Percentiles rank a stretch among this genome's conserved stretches.
Conservation (phyloP, 2,329 filamentous ascomycete genomes). For the Macrophomina pseudophaseolina region DNA sequence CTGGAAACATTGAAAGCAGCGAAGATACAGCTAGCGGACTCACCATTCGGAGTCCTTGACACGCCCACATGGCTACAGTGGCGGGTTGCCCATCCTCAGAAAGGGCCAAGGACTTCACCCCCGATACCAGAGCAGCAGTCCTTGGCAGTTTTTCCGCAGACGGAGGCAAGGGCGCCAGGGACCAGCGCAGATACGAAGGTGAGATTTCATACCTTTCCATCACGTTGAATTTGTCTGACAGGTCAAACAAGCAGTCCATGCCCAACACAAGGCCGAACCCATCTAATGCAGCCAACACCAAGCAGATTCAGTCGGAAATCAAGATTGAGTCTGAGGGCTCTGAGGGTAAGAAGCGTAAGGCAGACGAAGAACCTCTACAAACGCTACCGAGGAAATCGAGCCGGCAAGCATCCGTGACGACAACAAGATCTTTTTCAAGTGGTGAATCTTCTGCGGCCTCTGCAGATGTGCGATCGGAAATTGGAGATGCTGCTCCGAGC, state of each 20-base stretch:
- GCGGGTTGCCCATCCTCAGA: not conserved
- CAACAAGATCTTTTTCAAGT: not conserved
- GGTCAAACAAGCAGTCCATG: not conserved
- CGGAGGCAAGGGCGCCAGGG: not conserved
- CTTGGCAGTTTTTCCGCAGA: too few relatives aligned
- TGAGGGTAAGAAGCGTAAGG: not conserved
- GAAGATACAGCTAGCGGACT: not conserved
- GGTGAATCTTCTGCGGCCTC: not conserved
- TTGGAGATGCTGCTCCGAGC: too few relatives aligned
- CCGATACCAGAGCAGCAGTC: too few relatives aligned
- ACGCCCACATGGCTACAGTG: conserved; percentile 5
- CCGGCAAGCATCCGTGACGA: not conserved
- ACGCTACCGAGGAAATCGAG: not conserved
- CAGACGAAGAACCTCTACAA: not conserved
- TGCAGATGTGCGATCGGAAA: not conserved
- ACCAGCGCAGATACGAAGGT: not conserved
- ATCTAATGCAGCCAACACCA: not conserved
- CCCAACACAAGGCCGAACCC: not conserved
- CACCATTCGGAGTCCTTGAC: not conserved
- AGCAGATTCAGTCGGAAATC: not conserved
- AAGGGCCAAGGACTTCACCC: not conserved
- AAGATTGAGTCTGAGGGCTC: too few relatives aligned
- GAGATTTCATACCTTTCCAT: not conserved
- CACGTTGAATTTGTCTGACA: not conserved
- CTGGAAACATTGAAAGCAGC: not conserved